Percentiles rank a stretch among this genome's conserved stretches.
phyloP scores from a whole-genome alignment of 768 basidiomycete species.

The Mycena sanguinolenta region DNA sequence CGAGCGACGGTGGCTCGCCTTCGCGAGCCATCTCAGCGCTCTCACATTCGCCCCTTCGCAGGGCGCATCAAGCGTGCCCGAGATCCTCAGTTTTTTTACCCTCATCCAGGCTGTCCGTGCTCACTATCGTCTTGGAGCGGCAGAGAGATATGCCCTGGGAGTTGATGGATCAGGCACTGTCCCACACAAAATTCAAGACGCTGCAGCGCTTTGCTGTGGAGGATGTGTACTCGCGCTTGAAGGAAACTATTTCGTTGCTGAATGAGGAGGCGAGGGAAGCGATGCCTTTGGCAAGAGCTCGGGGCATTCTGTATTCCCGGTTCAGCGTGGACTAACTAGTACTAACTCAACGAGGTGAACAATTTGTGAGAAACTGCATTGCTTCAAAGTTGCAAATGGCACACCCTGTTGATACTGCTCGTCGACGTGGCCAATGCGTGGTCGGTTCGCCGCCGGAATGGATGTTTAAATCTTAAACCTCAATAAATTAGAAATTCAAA shows the following conservation, averaged over 20 bases:
- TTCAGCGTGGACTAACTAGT: background rate
- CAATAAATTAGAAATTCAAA: too few species aligned
- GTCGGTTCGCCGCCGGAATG: too few species aligned
- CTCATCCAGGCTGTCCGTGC: background rate
- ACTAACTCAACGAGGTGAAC: too few species aligned
- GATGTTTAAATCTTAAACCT: too few species aligned
- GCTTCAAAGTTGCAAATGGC: too few species aligned
- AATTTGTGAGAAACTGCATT: too few species aligned
- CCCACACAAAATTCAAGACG: background rate
- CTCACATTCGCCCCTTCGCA: background rate
- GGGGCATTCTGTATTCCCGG: background rate
- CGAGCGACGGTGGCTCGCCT: background rate
- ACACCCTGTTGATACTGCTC: too few species aligned
- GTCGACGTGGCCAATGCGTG: too few species aligned
- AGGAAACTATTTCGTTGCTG: background rate
- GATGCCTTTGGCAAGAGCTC: background rate
- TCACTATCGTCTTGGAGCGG: conserved; percentile 1
- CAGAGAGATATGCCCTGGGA: background rate
- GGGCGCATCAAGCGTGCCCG: background rate
- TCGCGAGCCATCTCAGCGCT: background rate
- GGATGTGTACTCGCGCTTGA: background rate
- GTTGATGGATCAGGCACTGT: background rate
- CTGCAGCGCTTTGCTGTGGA: background rate
- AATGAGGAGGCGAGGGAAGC: background rate
- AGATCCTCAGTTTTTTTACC: background rate